These are phyloP conservation scores for Metschnikowia drakensbergensis DNA, from an alignment of 805 yeast genomes.

Conservation along the genomic window DNA sequence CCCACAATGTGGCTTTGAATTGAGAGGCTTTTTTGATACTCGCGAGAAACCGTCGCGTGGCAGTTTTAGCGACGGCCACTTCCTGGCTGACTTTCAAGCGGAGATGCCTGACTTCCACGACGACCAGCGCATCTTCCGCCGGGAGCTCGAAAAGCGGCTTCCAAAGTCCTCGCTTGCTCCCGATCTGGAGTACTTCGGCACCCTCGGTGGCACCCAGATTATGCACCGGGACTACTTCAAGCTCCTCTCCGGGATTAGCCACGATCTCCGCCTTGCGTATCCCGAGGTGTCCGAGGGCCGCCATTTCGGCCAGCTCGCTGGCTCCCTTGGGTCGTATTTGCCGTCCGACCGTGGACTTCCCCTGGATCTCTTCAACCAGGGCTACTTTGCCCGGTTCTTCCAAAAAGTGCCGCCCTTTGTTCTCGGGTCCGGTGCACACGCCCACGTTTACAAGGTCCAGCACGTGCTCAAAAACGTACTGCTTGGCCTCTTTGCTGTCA, in stretches of 20 bases:
- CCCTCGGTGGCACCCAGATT: conserved; percentile 16
- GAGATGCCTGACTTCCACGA: neutral
- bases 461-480: conserved; percentile 70
- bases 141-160: neutral
- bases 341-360: conserved; percentile 33
- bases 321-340: neutral
- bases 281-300: neutral
- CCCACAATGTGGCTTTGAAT: conserved; percentile 1
- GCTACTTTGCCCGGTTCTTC: conserved; percentile 75
- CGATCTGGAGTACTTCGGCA: conserved; percentile 1
- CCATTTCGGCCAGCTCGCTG: neutral
- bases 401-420: conserved; percentile 46
- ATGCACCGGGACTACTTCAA: conserved; percentile 38
- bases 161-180: neutral
- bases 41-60: neutral
- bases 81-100: neutral
- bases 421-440: conserved; percentile 81
- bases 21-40: neutral
- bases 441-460: conserved; percentile 78
- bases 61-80: neutral
- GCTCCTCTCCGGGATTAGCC: conserved; percentile 28
- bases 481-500: conserved; percentile 78
- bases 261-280: conserved; percentile 1
- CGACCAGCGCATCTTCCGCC: neutral
- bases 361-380: conserved; percentile 66